Conservation (phyloP, 306 rosid species). For the Neltuma alba region DNA sequence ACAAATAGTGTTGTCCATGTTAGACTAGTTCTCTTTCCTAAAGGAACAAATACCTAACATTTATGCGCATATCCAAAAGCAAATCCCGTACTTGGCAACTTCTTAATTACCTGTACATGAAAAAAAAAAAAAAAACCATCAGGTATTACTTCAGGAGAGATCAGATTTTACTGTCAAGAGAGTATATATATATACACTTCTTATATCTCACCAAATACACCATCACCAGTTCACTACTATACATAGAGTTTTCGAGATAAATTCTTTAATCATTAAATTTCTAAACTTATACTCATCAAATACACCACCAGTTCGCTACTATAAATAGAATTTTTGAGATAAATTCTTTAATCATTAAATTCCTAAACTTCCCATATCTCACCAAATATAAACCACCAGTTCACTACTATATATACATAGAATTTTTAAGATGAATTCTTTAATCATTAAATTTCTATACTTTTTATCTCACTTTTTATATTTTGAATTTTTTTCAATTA, state of each 20-base stretch:
- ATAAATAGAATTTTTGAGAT: not conserved
- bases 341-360: not conserved
- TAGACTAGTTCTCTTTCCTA: not conserved
- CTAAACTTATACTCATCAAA: too few species aligned
- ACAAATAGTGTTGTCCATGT: not conserved
- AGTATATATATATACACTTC: not conserved
- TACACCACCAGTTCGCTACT: too few species aligned
- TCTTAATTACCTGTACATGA: too few species aligned
- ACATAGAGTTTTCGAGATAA: not conserved
- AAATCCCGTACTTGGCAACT: not conserved
- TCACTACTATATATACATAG: not conserved
- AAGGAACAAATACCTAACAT: not conserved
- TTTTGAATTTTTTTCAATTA: not conserved
- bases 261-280: not conserved
- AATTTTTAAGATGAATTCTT: not conserved
- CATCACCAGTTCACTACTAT: too few species aligned
- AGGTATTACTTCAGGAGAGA: not conserved
- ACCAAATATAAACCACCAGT: too few species aligned
- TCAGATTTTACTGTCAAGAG: not conserved
- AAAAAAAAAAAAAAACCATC: not conserved
- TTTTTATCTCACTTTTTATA: not conserved
- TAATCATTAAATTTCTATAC: not conserved
- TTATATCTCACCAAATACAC: not conserved
- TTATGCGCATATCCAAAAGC: not conserved
- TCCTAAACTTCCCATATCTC: not conserved